phyloP scores from a whole-genome alignment of 2,329 filamentous ascomycete genomes.

The Phialemoniopsis sp. region DNA sequence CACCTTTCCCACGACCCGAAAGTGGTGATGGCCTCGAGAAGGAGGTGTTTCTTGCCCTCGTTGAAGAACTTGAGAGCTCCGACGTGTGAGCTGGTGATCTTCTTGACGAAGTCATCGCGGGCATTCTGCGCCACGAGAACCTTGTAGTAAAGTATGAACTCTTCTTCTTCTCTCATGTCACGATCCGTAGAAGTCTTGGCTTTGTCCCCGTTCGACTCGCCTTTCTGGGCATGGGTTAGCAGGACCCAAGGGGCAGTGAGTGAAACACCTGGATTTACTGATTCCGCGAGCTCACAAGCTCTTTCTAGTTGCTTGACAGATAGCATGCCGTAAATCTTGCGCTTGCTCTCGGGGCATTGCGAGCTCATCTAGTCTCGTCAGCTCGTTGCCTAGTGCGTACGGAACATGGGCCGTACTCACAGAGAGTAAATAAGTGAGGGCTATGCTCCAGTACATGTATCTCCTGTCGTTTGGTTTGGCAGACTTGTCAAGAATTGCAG shows the following conservation, averaged over 20 bases:
- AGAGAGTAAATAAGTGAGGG: conserved; percentile 47
- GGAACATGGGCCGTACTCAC: conserved; percentile 26
- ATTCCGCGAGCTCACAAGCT: conserved; percentile 39
- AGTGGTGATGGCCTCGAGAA: conserved; percentile 33
- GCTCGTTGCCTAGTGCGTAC: neutral
- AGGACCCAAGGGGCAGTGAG: neutral
- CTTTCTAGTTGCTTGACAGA: conserved; percentile 47
- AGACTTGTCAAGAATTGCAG: conserved; percentile 46
- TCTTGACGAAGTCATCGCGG: conserved; percentile 32
- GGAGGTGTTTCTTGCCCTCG: conserved; percentile 40
- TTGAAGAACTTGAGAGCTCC: conserved; percentile 39
- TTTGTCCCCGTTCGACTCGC: conserved; percentile 10
- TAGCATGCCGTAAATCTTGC: conserved; percentile 46
- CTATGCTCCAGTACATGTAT: conserved; percentile 52
- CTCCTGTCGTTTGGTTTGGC: conserved; percentile 38
- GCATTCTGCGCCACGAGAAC: conserved; percentile 39
- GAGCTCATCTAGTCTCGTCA: conserved; percentile 34
- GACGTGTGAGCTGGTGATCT: conserved; percentile 31
- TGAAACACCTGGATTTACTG: conserved; percentile 21
- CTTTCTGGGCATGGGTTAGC: conserved; percentile 13
- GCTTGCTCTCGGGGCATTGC: conserved; percentile 43
- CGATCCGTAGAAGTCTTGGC: conserved; percentile 12
- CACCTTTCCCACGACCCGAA: conserved; percentile 34
- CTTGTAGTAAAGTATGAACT: conserved; percentile 44
- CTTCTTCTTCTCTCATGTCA: conserved; percentile 41